Percentiles rank a stretch among this genome's conserved stretches.
phyloP scores from a whole-genome alignment of 1,284 basidiomycete species.

The Cerioporus squamosus region DNA sequence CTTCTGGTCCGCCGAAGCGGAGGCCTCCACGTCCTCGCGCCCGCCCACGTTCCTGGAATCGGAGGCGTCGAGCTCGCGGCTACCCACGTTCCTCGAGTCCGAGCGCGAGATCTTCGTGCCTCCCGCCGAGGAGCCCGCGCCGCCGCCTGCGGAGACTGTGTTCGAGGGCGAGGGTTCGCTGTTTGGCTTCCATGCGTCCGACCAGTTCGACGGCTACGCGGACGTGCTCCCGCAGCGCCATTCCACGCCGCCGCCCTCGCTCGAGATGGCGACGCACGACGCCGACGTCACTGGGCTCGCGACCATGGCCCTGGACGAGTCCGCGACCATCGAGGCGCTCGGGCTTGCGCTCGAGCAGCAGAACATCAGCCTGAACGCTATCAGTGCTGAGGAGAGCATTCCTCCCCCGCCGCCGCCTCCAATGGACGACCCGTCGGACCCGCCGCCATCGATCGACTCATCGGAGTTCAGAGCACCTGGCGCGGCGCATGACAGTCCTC shows the following conservation, averaged over 20 bases:
- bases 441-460: slow-evolving; percentile 81
- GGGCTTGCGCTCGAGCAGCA: slow-evolving; percentile 60
- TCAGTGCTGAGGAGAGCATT: slow-evolving; percentile 2
- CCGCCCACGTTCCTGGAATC: slow-evolving; percentile 50
- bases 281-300: slow-evolving; percentile 68
- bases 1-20: slow-evolving; percentile 60
- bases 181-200: slow-evolving; percentile 69
- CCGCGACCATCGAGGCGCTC: slow-evolving; percentile 60
- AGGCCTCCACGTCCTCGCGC: slow-evolving; percentile 58
- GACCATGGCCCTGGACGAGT: slow-evolving; percentile 49
- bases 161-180: slow-evolving; percentile 72
- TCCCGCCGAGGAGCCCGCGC: slow-evolving; percentile 23
- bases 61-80: slow-evolving; percentile 61
- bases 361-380: slow-evolving; percentile 30
- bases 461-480: slow-evolving; percentile 66
- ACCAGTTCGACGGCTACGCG: slow-evolving; percentile 80
- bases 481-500: slow-evolving; percentile 43
- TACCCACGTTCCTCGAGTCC: slow-evolving; percentile 74
- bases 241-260: slow-evolving; percentile 67
- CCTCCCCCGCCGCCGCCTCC: slow-evolving; percentile 70
- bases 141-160: slow-evolving; percentile 26
- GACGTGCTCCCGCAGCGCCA: slow-evolving; percentile 57
- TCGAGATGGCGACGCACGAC: slow-evolving; percentile 72
- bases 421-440: slow-evolving; percentile 85
- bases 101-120: slow-evolving; percentile 72